phyloP scores from a whole-genome alignment of 345 rosid species.

The Euphorbia lathyris region DNA sequence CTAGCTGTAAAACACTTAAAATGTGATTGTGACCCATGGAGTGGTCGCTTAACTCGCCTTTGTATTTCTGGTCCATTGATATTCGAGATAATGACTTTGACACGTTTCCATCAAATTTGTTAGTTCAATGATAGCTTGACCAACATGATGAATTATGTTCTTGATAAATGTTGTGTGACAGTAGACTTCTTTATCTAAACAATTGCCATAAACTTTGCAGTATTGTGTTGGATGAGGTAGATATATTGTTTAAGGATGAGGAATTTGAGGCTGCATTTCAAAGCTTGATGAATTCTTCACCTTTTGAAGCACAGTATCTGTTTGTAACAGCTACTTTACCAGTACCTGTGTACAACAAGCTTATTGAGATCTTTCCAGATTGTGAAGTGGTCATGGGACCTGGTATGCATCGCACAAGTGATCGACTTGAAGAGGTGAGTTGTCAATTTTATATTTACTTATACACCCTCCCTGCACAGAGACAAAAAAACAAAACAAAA shows the following conservation, averaged over 20 bases:
- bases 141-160: background rate
- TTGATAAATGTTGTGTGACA: background rate
- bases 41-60: background rate
- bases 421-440: slow-evolving; percentile 82
- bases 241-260: slow-evolving; percentile 73
- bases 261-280: slow-evolving; percentile 78
- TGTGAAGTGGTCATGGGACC: slow-evolving; percentile 91
- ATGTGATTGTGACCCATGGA: background rate
- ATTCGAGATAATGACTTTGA: background rate
- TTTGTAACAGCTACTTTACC: slow-evolving; percentile 95
- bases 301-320: slow-evolving; percentile 70
- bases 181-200: background rate
- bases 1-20: background rate
- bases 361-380: slow-evolving; percentile 80
- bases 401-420: slow-evolving; percentile 78
- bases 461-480: too few relatives aligned
- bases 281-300: slow-evolving; percentile 63
- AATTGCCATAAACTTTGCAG: slow-evolving; percentile 39
- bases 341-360: slow-evolving; percentile 70
- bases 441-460: slow-evolving; percentile 5
- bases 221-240: slow-evolving; percentile 84
- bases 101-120: background rate
- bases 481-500: background rate
- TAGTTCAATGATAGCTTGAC: background rate
- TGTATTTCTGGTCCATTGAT: background rate